Conservation (phyloP, 2,329 filamentous ascomycete species). For the Sporothrix variecibatus region DNA sequence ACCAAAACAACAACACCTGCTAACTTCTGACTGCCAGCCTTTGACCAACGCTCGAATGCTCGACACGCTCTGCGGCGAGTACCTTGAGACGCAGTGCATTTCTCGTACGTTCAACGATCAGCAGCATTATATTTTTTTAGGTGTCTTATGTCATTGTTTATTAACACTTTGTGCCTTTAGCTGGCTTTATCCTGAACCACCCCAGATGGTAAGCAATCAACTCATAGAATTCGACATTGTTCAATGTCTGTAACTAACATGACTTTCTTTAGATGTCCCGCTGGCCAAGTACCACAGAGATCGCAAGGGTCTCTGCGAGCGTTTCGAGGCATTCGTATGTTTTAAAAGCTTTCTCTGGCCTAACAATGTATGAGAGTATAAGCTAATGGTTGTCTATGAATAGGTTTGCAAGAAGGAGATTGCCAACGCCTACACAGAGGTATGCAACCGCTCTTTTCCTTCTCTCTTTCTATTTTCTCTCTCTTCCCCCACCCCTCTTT, state of each 20-base stretch:
- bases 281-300: slow-evolving; percentile 90
- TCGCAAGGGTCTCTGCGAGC: slow-evolving; percentile 83
- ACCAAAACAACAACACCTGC: neutral
- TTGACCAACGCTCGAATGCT: slow-evolving; percentile 95
- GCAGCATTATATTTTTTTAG: neutral
- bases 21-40: slow-evolving; percentile 46
- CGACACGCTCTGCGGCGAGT: slow-evolving; percentile 91
- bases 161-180: slow-evolving; percentile 20
- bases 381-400: neutral
- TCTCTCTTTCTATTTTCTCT: neutral
- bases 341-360: neutral
- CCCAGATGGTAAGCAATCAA: slow-evolving; percentile 45
- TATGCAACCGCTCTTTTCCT: neutral
- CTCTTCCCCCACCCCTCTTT: too few species aligned
- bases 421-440: slow-evolving; percentile 90
- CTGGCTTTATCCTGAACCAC: slow-evolving; percentile 33
- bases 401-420: slow-evolving; percentile 93
- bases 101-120: slow-evolving; percentile 26
- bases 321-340: slow-evolving; percentile 81
- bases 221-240: neutral
- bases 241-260: slow-evolving; percentile 45
- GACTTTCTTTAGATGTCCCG: slow-evolving; percentile 69
- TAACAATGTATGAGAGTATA: neutral
- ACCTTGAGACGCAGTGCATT: slow-evolving; percentile 83
- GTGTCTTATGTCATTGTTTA: neutral